Base-by-base conservation (phyloP, 192 early-diverging fungal genomes). In the Glomus cerebriforme region DNA sequence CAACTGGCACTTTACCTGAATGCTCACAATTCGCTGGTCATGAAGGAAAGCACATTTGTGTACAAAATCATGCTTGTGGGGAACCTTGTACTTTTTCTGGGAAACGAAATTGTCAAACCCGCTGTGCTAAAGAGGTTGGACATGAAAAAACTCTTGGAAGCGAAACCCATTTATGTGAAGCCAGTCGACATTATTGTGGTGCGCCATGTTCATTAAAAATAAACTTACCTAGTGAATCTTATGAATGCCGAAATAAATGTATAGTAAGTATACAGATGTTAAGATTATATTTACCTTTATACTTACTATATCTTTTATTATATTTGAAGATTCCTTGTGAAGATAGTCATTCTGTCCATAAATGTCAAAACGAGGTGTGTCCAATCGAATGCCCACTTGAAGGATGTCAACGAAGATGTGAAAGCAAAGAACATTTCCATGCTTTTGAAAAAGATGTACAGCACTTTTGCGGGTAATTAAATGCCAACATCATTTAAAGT, bases 121-220 rank as follows among this genome's bases (percentile, higher is more conserved):
- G 2, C 6, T 80, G 79, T 17, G 43, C 71, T 22, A 65, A 63
- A 47, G 60, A 80, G 17, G 32, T 39, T 4, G 72, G 77, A 13
- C 83, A 84, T 58, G 32, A 77, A 49, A 26, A 47, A 22, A 26
- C 34, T 54, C 58, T 8, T 15, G 73, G 60, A 43, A 79, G 69
- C 24, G 62, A 63, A 24, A 75, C 47, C 58, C 83, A 84, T 75
- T 49, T 71, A 32, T 84, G 83, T 43, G 65, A 73, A 39, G 62
- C 83, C 7, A 45, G 19, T 3, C 24, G 49, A 17, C 83, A 84
- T 84, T 82, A 63, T 45, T 84, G 83, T 59, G 83, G 82, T 22
- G 22, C 58, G 31, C 37, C 82, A 24, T 84, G 83, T 60, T 84
- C 83, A 12, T 78, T 84, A 22, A 73, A 60, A 58, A 31, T 31